These are phyloP conservation scores for Wallacemonas sp. DNA, from an alignment of 208 protist genomes.

Conservation along the genomic window DNA sequence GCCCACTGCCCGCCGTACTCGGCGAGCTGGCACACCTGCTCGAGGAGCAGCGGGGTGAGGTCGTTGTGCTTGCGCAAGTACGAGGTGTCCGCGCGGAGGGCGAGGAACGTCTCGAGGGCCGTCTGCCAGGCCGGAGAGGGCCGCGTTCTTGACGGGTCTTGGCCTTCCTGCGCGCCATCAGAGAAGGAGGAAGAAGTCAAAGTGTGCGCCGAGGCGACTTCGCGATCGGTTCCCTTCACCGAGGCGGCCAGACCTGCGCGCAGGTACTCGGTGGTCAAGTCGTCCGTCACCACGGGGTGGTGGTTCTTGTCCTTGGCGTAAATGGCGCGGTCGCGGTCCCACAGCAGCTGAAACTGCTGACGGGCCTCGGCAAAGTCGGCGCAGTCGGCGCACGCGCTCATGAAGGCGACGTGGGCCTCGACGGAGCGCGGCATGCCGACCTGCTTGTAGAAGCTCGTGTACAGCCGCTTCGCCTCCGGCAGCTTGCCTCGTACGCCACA, in stretches of 20 bases:
- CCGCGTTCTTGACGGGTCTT: too few relatives aligned
- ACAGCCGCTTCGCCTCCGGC: constrained; percentile 38
- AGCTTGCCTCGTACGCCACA: constrained; percentile 54
- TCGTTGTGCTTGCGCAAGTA: constrained; percentile 37
- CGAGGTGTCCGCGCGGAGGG: constrained; percentile 31
- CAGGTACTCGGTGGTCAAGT: constrained; percentile 68
- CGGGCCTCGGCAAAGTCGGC: constrained; percentile 54
- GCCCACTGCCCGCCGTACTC: constrained; percentile 57
- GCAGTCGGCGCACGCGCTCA: constrained; percentile 57
- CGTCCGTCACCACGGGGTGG: constrained; percentile 52
- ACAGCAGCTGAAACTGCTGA: constrained; percentile 37
- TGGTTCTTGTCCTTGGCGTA: constrained; percentile 31
- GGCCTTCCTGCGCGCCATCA: too few relatives aligned
- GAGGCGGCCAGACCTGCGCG: constrained; percentile 48
- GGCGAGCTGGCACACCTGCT: constrained; percentile 48
- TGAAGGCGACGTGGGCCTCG: constrained; percentile 56
- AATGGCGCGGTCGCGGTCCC: constrained; percentile 32
- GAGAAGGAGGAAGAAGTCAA: too few relatives aligned
- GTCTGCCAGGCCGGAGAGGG: constrained; percentile 50
- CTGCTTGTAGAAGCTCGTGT: constrained; percentile 48
- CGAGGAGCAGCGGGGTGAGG: constrained; percentile 61
- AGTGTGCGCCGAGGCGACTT: too few relatives aligned
- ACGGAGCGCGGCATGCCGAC: constrained; percentile 44
- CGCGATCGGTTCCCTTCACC: constrained; percentile 5
- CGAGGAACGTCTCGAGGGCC: constrained; percentile 45